Evolutionary conservation across 140 eudicot species (phyloP).

Genomic region (Bidens hawaiensis): DNA sequence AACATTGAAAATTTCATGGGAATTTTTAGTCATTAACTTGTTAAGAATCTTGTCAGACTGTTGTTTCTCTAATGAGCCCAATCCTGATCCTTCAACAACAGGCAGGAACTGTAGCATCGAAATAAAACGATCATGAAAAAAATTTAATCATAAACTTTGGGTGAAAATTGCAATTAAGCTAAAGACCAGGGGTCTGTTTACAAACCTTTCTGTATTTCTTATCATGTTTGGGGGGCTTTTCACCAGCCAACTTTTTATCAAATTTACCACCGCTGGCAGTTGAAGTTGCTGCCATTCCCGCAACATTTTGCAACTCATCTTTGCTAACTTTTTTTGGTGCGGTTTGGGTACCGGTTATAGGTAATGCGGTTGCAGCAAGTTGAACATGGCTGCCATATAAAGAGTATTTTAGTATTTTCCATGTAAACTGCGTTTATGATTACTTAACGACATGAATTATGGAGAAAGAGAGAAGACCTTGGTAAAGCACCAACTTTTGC

Average conservation of each 20-base stretch:
- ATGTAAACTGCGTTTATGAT: neutral
- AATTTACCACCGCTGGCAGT: conserved; percentile 98
- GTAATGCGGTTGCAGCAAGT: conserved; percentile 85
- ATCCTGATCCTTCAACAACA: conserved; percentile 77
- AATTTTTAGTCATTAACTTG: conserved; percentile 68
- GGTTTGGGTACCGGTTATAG: conserved; percentile 82
- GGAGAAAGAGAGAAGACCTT: conserved; percentile 40
- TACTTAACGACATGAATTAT: neutral
- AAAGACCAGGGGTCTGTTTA: neutral
- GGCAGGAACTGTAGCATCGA: conserved; percentile 30
- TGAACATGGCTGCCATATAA: conserved; percentile 70
- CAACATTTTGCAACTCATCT: conserved; percentile 75
- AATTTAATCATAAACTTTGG: neutral
- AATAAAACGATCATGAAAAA: conserved; percentile 23
- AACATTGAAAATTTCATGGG: conserved; percentile 69
- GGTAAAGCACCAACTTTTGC: conserved; percentile 88
- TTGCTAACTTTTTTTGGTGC: conserved; percentile 76
- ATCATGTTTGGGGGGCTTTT: conserved; percentile 84
- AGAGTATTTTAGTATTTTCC: neutral
- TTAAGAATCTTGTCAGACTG: conserved; percentile 78
- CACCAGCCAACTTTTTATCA: conserved; percentile 90
- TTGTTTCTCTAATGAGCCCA: conserved; percentile 74
- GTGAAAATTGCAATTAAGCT: neutral
- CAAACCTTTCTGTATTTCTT: conserved; percentile 89
- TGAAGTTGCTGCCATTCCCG: conserved; percentile 89